These are phyloP conservation scores for Auricularia heimuer DNA, from an alignment of 768 basidiomycete genomes.

Conservation along the genomic window DNA sequence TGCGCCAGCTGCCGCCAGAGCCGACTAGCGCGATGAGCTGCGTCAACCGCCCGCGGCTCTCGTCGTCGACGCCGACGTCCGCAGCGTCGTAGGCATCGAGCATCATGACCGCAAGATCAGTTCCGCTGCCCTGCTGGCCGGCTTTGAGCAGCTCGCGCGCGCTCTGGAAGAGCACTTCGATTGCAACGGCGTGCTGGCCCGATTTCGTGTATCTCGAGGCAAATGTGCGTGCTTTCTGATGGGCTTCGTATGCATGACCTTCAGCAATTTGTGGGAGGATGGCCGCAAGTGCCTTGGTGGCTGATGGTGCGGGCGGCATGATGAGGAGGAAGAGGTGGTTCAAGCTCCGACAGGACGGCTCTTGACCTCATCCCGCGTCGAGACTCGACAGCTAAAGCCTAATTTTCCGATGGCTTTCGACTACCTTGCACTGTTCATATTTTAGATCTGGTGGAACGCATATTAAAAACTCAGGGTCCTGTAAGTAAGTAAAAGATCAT, in stretches of 20 bases:
- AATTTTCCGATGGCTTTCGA: too few species aligned
- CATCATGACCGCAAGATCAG: constrained; percentile 72
- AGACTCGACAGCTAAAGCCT: too few species aligned
- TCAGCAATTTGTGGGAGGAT: constrained; percentile 63
- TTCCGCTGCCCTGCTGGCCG: constrained; percentile 82
- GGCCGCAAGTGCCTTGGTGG: constrained; percentile 60
- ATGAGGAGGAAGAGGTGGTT: not conserved
- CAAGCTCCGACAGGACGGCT: not conserved
- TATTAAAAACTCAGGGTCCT: too few species aligned
- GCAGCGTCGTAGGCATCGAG: constrained; percentile 76
- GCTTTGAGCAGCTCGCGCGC: constrained; percentile 81
- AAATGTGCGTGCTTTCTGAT: constrained; percentile 94
- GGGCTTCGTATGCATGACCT: constrained; percentile 80
- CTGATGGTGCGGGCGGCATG: constrained; percentile 25
- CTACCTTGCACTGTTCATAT: too few species aligned
- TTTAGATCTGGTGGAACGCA: too few species aligned
- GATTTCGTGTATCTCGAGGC: constrained; percentile 81
- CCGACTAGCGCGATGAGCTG: constrained; percentile 87
- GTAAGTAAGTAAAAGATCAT: too few species aligned
- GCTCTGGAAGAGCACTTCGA: constrained; percentile 87
- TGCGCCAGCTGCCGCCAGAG: constrained; percentile 74
- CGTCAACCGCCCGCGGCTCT: constrained; percentile 81
- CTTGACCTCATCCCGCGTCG: not conserved
- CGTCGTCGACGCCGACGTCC: constrained; percentile 61
- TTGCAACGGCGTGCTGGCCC: constrained; percentile 58